phyloP scores from a whole-genome alignment of 1,284 basidiomycete genomes.

The Mycena citricolor region DNA sequence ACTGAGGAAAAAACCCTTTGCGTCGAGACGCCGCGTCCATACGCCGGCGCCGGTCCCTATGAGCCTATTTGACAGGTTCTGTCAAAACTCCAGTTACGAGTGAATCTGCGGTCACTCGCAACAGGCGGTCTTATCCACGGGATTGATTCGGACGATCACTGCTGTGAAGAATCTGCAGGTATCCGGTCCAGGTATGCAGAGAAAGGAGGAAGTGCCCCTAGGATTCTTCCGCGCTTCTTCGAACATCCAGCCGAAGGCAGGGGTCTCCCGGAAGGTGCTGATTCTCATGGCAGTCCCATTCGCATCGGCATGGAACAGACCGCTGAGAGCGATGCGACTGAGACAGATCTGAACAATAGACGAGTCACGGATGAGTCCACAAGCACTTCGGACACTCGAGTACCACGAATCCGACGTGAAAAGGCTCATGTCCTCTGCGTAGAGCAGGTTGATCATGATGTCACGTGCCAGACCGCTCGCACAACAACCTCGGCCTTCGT shows the following conservation, averaged over 20 bases:
- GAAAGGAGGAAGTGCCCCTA: conserved; percentile 13
- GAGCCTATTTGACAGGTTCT: no score
- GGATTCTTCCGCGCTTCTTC: conserved; percentile 19
- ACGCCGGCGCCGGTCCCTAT: no score
- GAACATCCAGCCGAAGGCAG: conserved; percentile 19
- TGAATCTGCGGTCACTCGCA: no score
- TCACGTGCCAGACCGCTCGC: conserved; percentile 13
- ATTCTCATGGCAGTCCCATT: conserved; percentile 18
- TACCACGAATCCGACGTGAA: conserved; percentile 22
- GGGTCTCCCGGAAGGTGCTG: conserved; percentile 16
- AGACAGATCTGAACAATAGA: conserved; percentile 19
- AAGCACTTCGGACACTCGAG: conserved; percentile 9
- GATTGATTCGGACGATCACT: conserved; percentile 20
- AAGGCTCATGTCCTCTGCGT: conserved; percentile 4
- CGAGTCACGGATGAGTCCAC: conserved; percentile 1
- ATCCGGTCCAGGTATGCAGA: conserved; percentile 17
- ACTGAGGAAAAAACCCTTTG: no score
- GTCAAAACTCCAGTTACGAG: no score
- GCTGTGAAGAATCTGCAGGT: conserved; percentile 16
- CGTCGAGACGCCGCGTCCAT: no score
- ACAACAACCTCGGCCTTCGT: conserved; percentile 9
- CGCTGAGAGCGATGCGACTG: conserved; percentile 14
- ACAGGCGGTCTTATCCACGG: conserved; percentile 16
- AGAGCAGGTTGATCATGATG: conserved; percentile 9
- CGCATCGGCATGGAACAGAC: conserved; percentile 16